Percentiles rank a stretch among this genome's conserved stretches.
Conservation (phyloP, 495 filamentous ascomycete genomes). For the Penicillium pulvis region DNA sequence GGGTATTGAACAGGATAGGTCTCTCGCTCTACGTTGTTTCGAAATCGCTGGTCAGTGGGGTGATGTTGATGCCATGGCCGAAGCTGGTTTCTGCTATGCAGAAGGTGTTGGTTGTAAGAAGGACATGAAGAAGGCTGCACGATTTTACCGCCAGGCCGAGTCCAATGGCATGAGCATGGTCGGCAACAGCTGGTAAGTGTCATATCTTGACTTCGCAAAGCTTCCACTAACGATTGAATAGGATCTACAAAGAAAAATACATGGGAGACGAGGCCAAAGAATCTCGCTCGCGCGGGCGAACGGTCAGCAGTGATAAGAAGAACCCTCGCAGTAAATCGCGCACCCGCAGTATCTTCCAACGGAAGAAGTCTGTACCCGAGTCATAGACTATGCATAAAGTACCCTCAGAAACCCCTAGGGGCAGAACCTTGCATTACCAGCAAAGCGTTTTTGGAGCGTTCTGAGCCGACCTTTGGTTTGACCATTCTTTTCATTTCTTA, state of each 20-base stretch:
- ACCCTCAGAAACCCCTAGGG: neutral
- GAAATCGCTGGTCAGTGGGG: slow-evolving; percentile 97
- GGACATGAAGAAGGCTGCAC: slow-evolving; percentile 90
- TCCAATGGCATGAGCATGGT: slow-evolving; percentile 95
- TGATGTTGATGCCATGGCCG: slow-evolving; percentile 90
- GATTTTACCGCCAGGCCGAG: slow-evolving; percentile 87
- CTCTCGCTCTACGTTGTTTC: slow-evolving; percentile 85
- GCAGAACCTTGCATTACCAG: slow-evolving; percentile 4
- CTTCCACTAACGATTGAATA: slow-evolving; percentile 35
- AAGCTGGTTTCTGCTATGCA: slow-evolving; percentile 86
- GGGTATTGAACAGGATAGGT: slow-evolving; percentile 92
- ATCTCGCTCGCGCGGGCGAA: slow-evolving; percentile 38
- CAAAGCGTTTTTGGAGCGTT: slow-evolving; percentile 28
- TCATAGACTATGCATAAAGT: slow-evolving; percentile 23
- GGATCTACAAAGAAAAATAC: slow-evolving; percentile 96
- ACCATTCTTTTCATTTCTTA: slow-evolving; percentile 7
- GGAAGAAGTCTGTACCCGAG: slow-evolving; percentile 56
- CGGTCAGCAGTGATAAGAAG: slow-evolving; percentile 56
- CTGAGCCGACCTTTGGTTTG: slow-evolving; percentile 14
- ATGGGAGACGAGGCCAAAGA: slow-evolving; percentile 65
- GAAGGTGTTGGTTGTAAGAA: slow-evolving; percentile 89
- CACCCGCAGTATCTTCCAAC: slow-evolving; percentile 66
- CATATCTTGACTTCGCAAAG: neutral
- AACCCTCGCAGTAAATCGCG: slow-evolving; percentile 60
- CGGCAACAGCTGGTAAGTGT: slow-evolving; percentile 92